Evolutionary conservation across 2,329 filamentous ascomycete genomes (phyloP).

Genomic region (Byssochlamys sp.): DNA sequence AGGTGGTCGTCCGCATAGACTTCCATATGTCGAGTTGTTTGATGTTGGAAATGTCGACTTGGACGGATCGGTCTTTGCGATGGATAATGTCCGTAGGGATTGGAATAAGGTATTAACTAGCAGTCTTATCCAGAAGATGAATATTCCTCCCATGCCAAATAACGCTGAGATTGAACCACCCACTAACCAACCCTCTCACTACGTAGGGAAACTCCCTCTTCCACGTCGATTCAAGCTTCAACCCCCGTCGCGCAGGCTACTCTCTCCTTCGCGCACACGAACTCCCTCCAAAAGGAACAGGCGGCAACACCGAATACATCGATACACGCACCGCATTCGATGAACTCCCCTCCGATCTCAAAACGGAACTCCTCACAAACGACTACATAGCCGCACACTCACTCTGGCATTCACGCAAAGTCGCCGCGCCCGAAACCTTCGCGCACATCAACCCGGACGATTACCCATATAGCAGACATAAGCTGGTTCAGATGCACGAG

Average conservation of each 20-base stretch:
- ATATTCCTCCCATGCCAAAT: too few relatives aligned
- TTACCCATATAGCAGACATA: constrained; percentile 36
- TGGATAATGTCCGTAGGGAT: constrained; percentile 33
- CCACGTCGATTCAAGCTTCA: constrained; percentile 49
- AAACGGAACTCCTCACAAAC: constrained; percentile 25
- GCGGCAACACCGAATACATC: constrained; percentile 46
- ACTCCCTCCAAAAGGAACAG: constrained; percentile 40
- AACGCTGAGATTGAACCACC: too few relatives aligned
- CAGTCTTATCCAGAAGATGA: too few relatives aligned
- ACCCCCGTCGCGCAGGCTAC: constrained; percentile 44
- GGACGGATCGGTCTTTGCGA: constrained; percentile 36
- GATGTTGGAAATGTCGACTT: constrained; percentile 49
- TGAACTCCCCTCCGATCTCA: constrained; percentile 31
- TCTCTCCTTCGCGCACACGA: constrained; percentile 43
- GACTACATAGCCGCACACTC: constrained; percentile 43
- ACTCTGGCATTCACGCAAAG: constrained; percentile 44
- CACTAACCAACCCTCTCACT: neutral
- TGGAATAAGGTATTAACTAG: constrained; percentile 36
- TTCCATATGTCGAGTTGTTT: constrained; percentile 45
- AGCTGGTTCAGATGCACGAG: constrained; percentile 43
- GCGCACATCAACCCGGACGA: constrained; percentile 33
- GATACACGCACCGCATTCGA: constrained; percentile 45
- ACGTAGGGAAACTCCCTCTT: constrained; percentile 42
- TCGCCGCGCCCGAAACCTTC: constrained; percentile 43
- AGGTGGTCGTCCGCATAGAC: constrained; percentile 39